Evolutionary conservation across 495 filamentous ascomycete species (phyloP).

Genomic region (Thermothielavioides terrestris): DNA sequence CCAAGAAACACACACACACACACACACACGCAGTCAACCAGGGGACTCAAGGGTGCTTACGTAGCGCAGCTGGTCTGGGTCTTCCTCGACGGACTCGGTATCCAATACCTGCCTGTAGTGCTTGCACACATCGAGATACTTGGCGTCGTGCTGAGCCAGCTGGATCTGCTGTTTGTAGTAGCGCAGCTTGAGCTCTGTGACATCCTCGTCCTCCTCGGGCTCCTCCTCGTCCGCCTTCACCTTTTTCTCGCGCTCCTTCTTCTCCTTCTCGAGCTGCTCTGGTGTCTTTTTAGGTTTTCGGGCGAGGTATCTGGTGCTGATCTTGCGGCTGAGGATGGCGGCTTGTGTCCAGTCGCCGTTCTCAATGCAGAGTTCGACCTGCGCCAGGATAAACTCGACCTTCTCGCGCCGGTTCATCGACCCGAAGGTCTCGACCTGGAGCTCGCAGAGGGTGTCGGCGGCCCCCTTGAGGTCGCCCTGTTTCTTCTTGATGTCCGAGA

Average conservation of each 20-base stretch:
- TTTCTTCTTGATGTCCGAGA: constrained; percentile 92
- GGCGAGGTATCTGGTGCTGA: constrained; percentile 84
- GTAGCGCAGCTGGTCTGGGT: constrained; percentile 71
- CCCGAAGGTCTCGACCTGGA: constrained; percentile 97
- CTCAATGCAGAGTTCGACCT: constrained; percentile 92
- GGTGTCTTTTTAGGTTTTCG: constrained; percentile 82
- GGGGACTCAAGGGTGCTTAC: constrained; percentile 47
- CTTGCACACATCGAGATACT: constrained; percentile 95
- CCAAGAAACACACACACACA: constrained; percentile 19
- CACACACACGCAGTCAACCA: background rate
- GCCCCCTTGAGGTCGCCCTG: constrained; percentile 87
- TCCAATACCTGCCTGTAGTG: constrained; percentile 93
- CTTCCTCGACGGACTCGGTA: constrained; percentile 86
- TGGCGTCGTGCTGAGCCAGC: constrained; percentile 89
- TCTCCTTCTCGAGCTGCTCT: constrained; percentile 80
- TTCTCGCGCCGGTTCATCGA: constrained; percentile 97
- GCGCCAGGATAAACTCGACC: constrained; percentile 94
- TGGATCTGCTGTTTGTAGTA: constrained; percentile 97
- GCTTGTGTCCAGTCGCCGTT: constrained; percentile 94
- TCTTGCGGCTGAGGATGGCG: constrained; percentile 88
- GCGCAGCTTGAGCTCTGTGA: constrained; percentile 88
- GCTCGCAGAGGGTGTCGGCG: constrained; percentile 86
- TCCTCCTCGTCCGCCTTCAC: constrained; percentile 62
- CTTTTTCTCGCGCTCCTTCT: constrained; percentile 73
- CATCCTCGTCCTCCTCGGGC: constrained; percentile 73